phyloP scores from a whole-genome alignment of 192 early-diverging fungal genomes.

The Backusella psychrophila region DNA sequence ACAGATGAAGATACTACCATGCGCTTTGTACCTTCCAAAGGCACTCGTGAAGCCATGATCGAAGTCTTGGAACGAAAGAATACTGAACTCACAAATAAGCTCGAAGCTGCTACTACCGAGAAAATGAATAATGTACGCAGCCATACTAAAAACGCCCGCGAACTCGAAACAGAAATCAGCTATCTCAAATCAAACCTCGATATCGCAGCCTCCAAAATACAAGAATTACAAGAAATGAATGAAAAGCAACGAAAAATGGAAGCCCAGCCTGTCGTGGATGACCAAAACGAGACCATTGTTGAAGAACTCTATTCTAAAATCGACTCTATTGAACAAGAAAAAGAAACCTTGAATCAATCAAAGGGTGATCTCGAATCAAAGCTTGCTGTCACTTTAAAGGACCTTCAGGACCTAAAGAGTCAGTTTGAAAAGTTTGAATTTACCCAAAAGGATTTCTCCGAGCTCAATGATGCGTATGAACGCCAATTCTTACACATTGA shows the following conservation, averaged over 20 bases:
- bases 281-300: conserved; percentile 19
- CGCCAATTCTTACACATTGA: conserved; percentile 32
- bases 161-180: conserved; percentile 21
- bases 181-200: conserved; percentile 20
- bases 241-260: not conserved
- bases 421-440: conserved; percentile 36
- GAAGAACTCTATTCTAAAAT: conserved; percentile 35
- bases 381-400: conserved; percentile 20
- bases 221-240: conserved; percentile 33
- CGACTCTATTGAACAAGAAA: conserved; percentile 27
- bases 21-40: conserved; percentile 13
- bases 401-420: conserved; percentile 29
- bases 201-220: conserved; percentile 25
- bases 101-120: conserved; percentile 19
- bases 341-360: conserved; percentile 20
- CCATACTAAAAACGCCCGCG: conserved; percentile 13
- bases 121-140: not conserved
- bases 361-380: conserved; percentile 39
- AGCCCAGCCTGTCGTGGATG: not conserved
- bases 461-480: conserved; percentile 30
- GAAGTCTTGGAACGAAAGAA: conserved; percentile 32
- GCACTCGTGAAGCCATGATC: conserved; percentile 29
- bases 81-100: conserved; percentile 10
- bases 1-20: conserved; percentile 11
- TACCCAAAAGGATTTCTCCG: conserved; percentile 29